A percentile compares a stretch with the other conserved stretches of the same genome.
Evolutionary conservation across 2,329 filamentous ascomycete genomes (phyloP).

Genomic region (Monosporascus sp.): DNA sequence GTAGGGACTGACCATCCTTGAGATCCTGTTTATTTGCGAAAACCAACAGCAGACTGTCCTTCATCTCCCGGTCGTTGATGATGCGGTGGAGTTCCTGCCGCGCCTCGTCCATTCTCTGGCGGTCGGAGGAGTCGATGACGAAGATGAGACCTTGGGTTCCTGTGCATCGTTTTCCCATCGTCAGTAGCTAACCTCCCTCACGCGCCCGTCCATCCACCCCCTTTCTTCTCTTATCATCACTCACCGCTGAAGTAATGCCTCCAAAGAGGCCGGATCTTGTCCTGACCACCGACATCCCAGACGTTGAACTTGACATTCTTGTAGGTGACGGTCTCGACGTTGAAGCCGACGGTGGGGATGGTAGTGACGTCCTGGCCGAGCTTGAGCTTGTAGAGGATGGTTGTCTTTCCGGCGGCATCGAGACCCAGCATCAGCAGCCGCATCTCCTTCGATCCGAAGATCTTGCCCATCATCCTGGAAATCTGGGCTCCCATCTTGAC

Average conservation of each 20-base stretch:
- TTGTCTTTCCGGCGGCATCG: conserved; percentile 97
- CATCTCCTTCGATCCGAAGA: conserved; percentile 99
- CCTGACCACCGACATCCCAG: conserved; percentile 97
- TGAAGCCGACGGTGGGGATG: conserved; percentile 97
- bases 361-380: conserved; percentile 97
- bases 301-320: conserved; percentile 99
- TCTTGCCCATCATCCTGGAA: conserved; percentile 96
- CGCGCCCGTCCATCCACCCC: background rate
- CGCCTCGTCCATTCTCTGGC: conserved; percentile 85
- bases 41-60: conserved; percentile 86
- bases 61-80: conserved; percentile 96
- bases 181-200: background rate
- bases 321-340: conserved; percentile 97
- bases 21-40: conserved; percentile 99
- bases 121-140: conserved; percentile 94
- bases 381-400: conserved; percentile 98
- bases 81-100: conserved; percentile 92
- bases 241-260: conserved; percentile 89
- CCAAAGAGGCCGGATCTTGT: conserved; percentile 97
- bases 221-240: conserved; percentile 17
- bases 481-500: conserved; percentile 82
- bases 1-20: conserved; percentile 56
- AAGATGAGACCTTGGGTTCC: conserved; percentile 97
- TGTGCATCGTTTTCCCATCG: conserved; percentile 29
- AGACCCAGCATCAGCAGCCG: conserved; percentile 95